Percentiles rank a stretch among this genome's conserved stretches.
Conservation (phyloP, 306 rosid genomes). For the Rosa chinensis region DNA sequence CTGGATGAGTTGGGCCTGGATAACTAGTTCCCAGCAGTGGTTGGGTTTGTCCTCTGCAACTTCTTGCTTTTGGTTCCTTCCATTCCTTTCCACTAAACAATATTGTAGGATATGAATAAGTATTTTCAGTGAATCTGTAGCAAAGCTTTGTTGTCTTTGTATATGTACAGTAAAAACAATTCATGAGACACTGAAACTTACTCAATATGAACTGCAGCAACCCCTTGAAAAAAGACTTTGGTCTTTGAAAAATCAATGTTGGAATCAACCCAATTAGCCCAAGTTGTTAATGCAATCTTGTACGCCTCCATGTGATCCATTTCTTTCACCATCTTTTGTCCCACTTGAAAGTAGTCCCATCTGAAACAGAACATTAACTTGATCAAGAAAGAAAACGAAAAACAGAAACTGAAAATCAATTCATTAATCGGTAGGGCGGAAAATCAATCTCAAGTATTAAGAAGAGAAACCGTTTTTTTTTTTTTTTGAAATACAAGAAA, state of each 20-base stretch:
- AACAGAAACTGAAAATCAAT: neutral
- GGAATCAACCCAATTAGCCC: conserved; percentile 67
- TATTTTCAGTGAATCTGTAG: neutral
- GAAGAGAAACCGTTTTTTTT: neutral
- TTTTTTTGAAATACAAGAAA: too few relatives aligned
- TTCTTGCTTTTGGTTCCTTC: conserved; percentile 29
- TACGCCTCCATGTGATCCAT: conserved; percentile 73
- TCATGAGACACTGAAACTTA: conserved; percentile 26
- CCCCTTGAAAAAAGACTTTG: conserved; percentile 69
- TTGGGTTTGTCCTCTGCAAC: conserved; percentile 35
- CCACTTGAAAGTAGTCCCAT: conserved; percentile 69
- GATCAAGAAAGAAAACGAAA: too few relatives aligned
- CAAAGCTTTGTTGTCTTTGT: neutral
- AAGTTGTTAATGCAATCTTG: conserved; percentile 61
- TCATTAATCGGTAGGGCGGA: neutral
- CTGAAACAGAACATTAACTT: conserved; percentile 25
- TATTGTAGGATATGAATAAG: neutral
- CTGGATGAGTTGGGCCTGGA: conserved; percentile 36
- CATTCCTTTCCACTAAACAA: conserved; percentile 30
- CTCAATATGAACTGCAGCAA: conserved; percentile 63
- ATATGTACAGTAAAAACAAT: neutral
- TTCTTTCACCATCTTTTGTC: conserved; percentile 35
- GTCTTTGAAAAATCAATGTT: conserved; percentile 61
- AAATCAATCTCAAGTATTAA: neutral
- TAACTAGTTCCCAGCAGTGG: conserved; percentile 43